A percentile compares a stretch with the other conserved stretches of the same genome.
Conservation (phyloP, 192 early-diverging fungal genomes). For the Backusella tuberculispora region DNA sequence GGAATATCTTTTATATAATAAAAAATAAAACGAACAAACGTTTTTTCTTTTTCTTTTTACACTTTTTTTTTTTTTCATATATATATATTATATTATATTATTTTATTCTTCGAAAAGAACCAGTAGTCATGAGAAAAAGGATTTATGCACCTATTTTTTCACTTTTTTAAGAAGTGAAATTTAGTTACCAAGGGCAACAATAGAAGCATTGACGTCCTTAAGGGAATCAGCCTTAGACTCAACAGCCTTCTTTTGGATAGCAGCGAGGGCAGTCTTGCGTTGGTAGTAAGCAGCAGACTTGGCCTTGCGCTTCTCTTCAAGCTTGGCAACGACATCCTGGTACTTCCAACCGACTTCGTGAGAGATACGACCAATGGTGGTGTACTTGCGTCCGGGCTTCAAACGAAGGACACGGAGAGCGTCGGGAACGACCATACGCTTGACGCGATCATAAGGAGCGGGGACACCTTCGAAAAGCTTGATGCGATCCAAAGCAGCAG, state of each 20-base stretch:
- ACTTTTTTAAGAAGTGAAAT: too few relatives aligned
- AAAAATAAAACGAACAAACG: too few relatives aligned
- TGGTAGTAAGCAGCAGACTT: constrained; percentile 91
- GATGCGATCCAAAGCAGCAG: constrained; percentile 94
- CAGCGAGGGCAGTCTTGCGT: constrained; percentile 70
- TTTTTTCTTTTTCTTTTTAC: too few relatives aligned
- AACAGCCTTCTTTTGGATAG: constrained; percentile 42
- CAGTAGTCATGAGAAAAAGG: too few relatives aligned
- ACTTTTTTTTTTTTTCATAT: too few relatives aligned
- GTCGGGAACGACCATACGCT: constrained; percentile 96
- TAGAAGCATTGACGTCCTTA: constrained; percentile 41
- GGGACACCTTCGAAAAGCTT: constrained; percentile 99
- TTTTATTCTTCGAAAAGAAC: too few relatives aligned
- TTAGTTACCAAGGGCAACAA: constrained; percentile 40
- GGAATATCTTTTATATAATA: too few relatives aligned
- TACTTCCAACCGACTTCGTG: constrained; percentile 99
- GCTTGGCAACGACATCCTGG: constrained; percentile 92
- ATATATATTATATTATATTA: too few relatives aligned
- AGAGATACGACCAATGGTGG: constrained; percentile 90
- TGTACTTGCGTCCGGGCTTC: constrained; percentile 98
- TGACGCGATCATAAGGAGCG: constrained; percentile 94
- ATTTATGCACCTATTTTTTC: too few relatives aligned
- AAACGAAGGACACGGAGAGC: constrained; percentile 97
- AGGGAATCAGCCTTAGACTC: constrained; percentile 40
- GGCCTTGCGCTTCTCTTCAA: constrained; percentile 99